Percentiles rank a stretch among this genome's conserved stretches.
Evolutionary conservation across 257 asterid genomes (phyloP).

Genomic region (Rehmannia glutinosa): DNA sequence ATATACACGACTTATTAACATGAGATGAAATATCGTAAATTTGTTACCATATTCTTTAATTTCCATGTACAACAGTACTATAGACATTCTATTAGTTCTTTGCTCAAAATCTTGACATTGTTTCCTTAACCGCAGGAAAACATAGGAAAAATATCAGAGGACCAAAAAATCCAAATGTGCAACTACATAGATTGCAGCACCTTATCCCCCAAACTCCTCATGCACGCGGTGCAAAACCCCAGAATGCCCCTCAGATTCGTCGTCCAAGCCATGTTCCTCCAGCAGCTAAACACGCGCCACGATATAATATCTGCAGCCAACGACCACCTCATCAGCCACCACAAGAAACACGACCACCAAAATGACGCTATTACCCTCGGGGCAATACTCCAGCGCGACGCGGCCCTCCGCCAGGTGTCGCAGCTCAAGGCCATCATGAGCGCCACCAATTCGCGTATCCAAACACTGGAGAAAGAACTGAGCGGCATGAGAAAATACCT

Average conservation of each 20-base stretch:
- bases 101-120: neutral
- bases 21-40: too few relatives aligned
- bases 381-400: slow-evolving; percentile 62
- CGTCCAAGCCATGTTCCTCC: slow-evolving; percentile 94
- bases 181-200: slow-evolving; percentile 72
- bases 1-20: too few relatives aligned
- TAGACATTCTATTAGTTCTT: too few relatives aligned
- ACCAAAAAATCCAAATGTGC: slow-evolving; percentile 58
- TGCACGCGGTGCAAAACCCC: slow-evolving; percentile 90
- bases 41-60: too few relatives aligned
- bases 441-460: slow-evolving; percentile 59
- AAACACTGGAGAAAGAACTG: slow-evolving; percentile 57
- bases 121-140: slow-evolving; percentile 38
- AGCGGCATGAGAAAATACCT: slow-evolving; percentile 49
- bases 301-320: slow-evolving; percentile 47
- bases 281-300: slow-evolving; percentile 83
- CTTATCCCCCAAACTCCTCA: slow-evolving; percentile 51
- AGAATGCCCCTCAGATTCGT: slow-evolving; percentile 79
- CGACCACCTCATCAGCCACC: slow-evolving; percentile 17
- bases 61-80: too few relatives aligned
- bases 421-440: slow-evolving; percentile 59
- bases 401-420: slow-evolving; percentile 63
- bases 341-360: neutral
- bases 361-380: slow-evolving; percentile 50
- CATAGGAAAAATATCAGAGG: slow-evolving; percentile 40